These are phyloP conservation scores for Monosporascus sp. DNA, from an alignment of 2,329 filamentous ascomycete genomes.

Conservation along the genomic window DNA sequence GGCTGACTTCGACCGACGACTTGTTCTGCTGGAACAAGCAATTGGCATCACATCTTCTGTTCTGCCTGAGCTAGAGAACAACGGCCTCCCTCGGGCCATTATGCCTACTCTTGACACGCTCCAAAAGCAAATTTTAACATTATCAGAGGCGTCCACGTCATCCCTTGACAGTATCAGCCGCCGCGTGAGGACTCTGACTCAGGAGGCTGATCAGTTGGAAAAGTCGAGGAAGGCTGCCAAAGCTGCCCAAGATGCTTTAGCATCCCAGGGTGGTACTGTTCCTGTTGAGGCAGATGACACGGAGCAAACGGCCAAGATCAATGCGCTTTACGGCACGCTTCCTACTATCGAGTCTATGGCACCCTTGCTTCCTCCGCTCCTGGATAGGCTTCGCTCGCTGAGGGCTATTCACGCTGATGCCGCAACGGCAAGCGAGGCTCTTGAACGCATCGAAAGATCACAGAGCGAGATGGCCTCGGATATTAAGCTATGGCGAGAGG, in stretches of 20 bases:
- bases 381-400: slow-evolving; percentile 80
- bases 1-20: slow-evolving; percentile 79
- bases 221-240: slow-evolving; percentile 60
- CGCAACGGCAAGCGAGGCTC: slow-evolving; percentile 69
- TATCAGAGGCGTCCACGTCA: slow-evolving; percentile 66
- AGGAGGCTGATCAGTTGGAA: slow-evolving; percentile 67
- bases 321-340: slow-evolving; percentile 82
- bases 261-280: slow-evolving; percentile 35
- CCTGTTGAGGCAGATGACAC: slow-evolving; percentile 42
- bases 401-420: slow-evolving; percentile 82
- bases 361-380: slow-evolving; percentile 75
- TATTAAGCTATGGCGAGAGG: slow-evolving; percentile 79
- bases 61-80: slow-evolving; percentile 55
- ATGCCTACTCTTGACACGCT: slow-evolving; percentile 77
- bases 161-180: slow-evolving; percentile 68
- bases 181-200: slow-evolving; percentile 62
- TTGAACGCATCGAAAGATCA: slow-evolving; percentile 70
- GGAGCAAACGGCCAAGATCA: slow-evolving; percentile 81
- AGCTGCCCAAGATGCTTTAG: slow-evolving; percentile 54
- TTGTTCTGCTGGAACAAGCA: slow-evolving; percentile 71
- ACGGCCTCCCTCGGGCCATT: slow-evolving; percentile 60
- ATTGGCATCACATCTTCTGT: slow-evolving; percentile 72
- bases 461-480: slow-evolving; percentile 80
- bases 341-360: slow-evolving; percentile 83
- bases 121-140: slow-evolving; percentile 70